Percentiles rank a stretch among this genome's conserved stretches.
phyloP scores from a whole-genome alignment of 257 asterid genomes.

The Solanum medicagineum region DNA sequence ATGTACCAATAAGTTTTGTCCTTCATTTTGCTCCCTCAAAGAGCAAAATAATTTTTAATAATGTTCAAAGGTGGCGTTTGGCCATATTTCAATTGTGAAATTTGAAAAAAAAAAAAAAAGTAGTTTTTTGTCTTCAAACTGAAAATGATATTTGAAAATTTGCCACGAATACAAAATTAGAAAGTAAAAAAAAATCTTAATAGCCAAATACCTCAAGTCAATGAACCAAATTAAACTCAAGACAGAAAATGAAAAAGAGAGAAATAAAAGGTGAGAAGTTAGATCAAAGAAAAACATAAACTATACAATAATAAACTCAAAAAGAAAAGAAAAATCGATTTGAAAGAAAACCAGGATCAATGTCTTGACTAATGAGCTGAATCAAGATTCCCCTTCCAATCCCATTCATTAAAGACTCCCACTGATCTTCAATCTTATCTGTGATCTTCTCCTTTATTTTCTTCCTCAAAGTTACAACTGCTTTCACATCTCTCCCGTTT shows the following conservation, averaged over 20 bases:
- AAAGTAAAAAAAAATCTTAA: no score
- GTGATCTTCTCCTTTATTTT: slow-evolving; percentile 63
- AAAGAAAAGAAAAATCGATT: no score
- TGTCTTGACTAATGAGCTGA: slow-evolving; percentile 69
- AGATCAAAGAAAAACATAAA: background rate
- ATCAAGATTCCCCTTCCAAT: slow-evolving; percentile 75
- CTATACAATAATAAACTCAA: background rate
- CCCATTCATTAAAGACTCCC: slow-evolving; percentile 64
- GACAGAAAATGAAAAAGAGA: background rate
- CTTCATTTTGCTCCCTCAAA: background rate
- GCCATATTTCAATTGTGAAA: no score
- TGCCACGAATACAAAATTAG: no score
- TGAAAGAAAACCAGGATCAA: slow-evolving; percentile 51
- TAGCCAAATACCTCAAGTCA: background rate
- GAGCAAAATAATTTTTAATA: background rate
- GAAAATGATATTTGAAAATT: no score
- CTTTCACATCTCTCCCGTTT: slow-evolving; percentile 44
- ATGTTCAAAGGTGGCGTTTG: background rate
- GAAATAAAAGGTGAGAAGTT: background rate
- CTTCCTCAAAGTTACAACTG: slow-evolving; percentile 68
- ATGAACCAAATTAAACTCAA: background rate
- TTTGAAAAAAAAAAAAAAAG: no score
- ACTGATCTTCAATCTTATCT: slow-evolving; percentile 68
- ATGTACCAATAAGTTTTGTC: background rate
- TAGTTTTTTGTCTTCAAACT: no score